Base-by-base conservation (phyloP, 2,329 filamentous ascomycete genomes). In the Penicillium crustosum region DNA sequence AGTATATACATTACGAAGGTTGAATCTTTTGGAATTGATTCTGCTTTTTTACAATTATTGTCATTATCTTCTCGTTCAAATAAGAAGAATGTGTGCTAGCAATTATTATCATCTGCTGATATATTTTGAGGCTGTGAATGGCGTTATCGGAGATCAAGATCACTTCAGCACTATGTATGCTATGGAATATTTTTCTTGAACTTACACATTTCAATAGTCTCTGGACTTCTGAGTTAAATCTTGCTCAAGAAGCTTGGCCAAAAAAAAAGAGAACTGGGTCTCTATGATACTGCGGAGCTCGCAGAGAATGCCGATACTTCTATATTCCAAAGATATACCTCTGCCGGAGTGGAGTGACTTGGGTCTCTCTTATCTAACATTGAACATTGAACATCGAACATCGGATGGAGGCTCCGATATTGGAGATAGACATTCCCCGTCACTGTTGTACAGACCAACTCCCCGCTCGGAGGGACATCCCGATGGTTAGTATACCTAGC, bases 381-480 rank as follows among this genome's bases (percentile, higher is more conserved):
- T 59, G 61, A 10, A 3, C 27, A 10, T 4, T 1, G 9, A 31
- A 12, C 29, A 31, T 29, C 17, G 36, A 48, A 39, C 6, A 8
- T 64, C 62, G 62, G 62, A 51, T n/a, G 52, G 19, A 39, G 35
- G 13, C 58, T 41, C 62, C 62, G 62, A 63, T 42, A 48, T 49
- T 55, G 27, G n/a, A 47, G 38, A 21, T 38, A 50, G 49, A 53
- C 17, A 15, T 59, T 53, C 44, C 45, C 45, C 42, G 42, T 12
- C 19, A 15, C 38, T 31, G 29, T 33, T 15, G 31, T 33, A 15
- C 31, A 33, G 29, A 31, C 10, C 29, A 10, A 29, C 29, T 42
- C 21, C 12, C 21, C 21, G 12, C 39, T 42, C 61, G 61, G 61
- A 35, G 23, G 19, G 13, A 6, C 2, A 27, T 23, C 25, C 61